These are phyloP conservation scores for Orbilia javanica DNA, from an alignment of 2,329 filamentous ascomycete genomes.

Conservation along the genomic window DNA sequence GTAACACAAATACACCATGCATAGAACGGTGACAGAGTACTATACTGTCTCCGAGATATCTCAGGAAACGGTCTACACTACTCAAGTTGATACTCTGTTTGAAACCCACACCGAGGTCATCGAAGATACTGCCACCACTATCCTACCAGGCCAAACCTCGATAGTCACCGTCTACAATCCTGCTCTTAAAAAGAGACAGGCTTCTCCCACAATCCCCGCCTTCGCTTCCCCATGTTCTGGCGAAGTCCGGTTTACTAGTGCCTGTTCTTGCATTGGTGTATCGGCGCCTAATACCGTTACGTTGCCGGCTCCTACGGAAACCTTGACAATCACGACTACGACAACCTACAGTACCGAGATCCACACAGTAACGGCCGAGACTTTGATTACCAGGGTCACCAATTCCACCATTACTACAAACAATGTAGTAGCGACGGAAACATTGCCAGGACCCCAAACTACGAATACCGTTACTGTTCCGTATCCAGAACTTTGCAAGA, in stretches of 20 bases:
- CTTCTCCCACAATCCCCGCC: constrained; percentile 45
- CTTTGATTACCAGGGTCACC: neutral
- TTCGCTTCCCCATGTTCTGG: constrained; percentile 62
- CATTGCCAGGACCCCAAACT: neutral
- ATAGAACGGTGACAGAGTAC: constrained; percentile 17
- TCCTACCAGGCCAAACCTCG: neutral
- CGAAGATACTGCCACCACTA: neutral
- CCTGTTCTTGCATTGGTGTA: constrained; percentile 63
- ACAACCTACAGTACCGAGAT: constrained; percentile 8
- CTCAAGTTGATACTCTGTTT: neutral
- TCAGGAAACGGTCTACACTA: neutral
- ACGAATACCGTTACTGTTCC: constrained; percentile 21
- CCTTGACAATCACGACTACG: neutral
- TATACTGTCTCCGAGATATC: neutral
- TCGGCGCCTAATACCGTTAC: constrained; percentile 1
- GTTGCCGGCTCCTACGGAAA: neutral
- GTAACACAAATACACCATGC: neutral
- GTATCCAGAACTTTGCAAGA: constrained; percentile 13
- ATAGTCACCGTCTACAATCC: constrained; percentile 6
- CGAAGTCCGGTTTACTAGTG: constrained; percentile 61
- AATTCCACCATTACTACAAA: neutral
- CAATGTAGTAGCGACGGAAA: constrained; percentile 7
- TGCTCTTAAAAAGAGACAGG: constrained; percentile 36
- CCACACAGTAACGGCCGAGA: neutral
- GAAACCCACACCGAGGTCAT: constrained; percentile 13